phyloP scores from a whole-genome alignment of 2,329 filamentous ascomycete genomes.

The Colletotrichum falcatum region DNA sequence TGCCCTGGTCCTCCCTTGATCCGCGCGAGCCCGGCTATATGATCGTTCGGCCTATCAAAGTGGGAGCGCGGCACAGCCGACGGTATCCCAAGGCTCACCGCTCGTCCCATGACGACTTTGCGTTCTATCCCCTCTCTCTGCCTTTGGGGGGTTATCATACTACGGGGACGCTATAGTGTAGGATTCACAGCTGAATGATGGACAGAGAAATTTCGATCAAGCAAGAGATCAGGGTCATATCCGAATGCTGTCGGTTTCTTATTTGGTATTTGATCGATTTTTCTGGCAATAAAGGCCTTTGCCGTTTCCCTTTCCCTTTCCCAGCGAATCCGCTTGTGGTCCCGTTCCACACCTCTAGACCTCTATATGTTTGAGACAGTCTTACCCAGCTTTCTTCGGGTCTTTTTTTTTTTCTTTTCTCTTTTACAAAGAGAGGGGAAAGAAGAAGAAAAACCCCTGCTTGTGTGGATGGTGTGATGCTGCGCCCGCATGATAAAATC shows the following conservation, averaged over 20 bases:
- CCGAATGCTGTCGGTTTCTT: neutral
- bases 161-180: neutral
- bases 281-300: neutral
- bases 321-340: neutral
- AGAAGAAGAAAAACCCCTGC: neutral
- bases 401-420: neutral
- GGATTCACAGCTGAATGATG: neutral
- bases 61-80: conserved; percentile 17
- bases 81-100: neutral
- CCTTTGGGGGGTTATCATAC: neutral
- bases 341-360: conserved; percentile 11
- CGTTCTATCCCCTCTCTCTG: neutral
- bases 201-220: neutral
- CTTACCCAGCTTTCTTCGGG: neutral
- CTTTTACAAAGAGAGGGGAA: no score
- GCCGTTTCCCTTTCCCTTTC: neutral
- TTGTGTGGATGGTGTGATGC: neutral
- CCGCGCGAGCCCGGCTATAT: conserved; percentile 23
- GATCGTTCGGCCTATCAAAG: neutral
- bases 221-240: neutral
- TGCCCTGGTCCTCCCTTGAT: conserved; percentile 22
- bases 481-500: neutral
- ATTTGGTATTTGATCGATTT: neutral
- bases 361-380: conserved; percentile 9
- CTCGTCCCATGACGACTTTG: neutral